Evolutionary conservation across 2,329 filamentous ascomycete genomes (phyloP), one percentile per base, ranked within the genome.

Genomic region (Neobulgaria alba): DNA sequence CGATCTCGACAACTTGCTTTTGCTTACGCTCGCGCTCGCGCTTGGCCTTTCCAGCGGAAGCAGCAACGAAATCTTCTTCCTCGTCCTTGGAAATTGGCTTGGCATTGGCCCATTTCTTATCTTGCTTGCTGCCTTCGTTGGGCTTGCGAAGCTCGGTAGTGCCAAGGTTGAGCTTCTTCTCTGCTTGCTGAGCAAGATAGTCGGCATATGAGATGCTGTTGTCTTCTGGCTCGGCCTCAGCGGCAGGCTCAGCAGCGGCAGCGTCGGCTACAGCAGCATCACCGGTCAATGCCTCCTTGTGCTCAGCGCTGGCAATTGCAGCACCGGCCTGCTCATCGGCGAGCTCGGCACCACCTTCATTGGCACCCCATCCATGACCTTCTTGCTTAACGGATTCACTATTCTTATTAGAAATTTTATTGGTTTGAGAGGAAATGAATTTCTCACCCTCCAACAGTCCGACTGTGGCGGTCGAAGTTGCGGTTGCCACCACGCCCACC

Each of bases 21-120:
- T 84, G 77, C 78, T 92, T 92, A 71, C 84, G 83, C 73, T 90
- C 83, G 62, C 87, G 86, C 72, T 90, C 79, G 62, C 85, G 85
- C 72, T 77, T 73, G 64, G 78, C 67, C 82, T 95, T 95, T 69
- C 82, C 82, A 49, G 71, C 73, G 53, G 73, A 65, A 56, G 74
- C 79, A 58, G 82, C 68, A 61, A 95, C 82, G 77, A 85, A 95
- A 56, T 83, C 79, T 57, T 87, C 79, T 10, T 78, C 75, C 15
- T 67, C 64, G 12, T 78, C 70, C 65, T 82, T 82, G 61, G 67
- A 62, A 42, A 84, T 69, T 44, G 73, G 61, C 73, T 89, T 93
- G 63, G 87, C 88, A 58, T 75, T 73, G 59, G 84, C 85, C 85
- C 89, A 95, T 77, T 95, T 92, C 78, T 92, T 90, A 73, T 88